Base-by-base conservation (phyloP, 495 filamentous ascomycete genomes). In the Bacidia gigantensis region DNA sequence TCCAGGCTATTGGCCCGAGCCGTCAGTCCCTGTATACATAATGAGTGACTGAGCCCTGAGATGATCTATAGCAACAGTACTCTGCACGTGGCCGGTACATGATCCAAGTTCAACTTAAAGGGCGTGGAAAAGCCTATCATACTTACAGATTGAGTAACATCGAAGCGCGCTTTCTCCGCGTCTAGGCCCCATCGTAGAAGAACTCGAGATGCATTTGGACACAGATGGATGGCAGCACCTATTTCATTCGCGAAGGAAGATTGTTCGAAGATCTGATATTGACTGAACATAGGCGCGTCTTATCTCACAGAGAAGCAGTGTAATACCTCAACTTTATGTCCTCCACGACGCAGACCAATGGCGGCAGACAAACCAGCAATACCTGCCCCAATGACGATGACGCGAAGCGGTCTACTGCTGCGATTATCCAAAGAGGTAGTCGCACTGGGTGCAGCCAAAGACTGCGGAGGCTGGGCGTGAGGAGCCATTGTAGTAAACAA, bases 341-440 rank as follows among this genome's bases (percentile, higher is more conserved):
- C 78, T 3, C 67, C 65, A 1, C 66, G 66, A 50, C 72, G 68
- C 17, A 81, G 61, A 1, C 76, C 73, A 20, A 78, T 69, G 5
- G 78, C 77, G n/a, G 75, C 69, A 9, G 69, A 69, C 1, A 82
- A 63, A 11, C 79, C 79, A n/a, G 69, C 68, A 17, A 80, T 71
- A 10, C 78, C 78, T 14, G 76, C 78, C 18, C 78, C 78, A 46
- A 77, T 70, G 42, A 79, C 64, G 26, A 76, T 58, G 24, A 80
- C 63, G n/a, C n/a, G n/a, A n/a, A n/a, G n/a, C n/a, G n/a, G n/a
- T n/a, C n/a, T n/a, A n/a, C n/a, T n/a, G n/a, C n/a, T n/a, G n/a
- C n/a, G n/a, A n/a, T n/a, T n/a, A n/a, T n/a, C n/a, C n/a, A n/a
- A n/a, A n/a, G n/a, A n/a, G n/a, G n/a, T n/a, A n/a, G n/a, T n/a